Evolutionary conservation across 345 rosid species (phyloP), one percentile per base, ranked within the genome.

Genomic region (Linum usitatissimum): DNA sequence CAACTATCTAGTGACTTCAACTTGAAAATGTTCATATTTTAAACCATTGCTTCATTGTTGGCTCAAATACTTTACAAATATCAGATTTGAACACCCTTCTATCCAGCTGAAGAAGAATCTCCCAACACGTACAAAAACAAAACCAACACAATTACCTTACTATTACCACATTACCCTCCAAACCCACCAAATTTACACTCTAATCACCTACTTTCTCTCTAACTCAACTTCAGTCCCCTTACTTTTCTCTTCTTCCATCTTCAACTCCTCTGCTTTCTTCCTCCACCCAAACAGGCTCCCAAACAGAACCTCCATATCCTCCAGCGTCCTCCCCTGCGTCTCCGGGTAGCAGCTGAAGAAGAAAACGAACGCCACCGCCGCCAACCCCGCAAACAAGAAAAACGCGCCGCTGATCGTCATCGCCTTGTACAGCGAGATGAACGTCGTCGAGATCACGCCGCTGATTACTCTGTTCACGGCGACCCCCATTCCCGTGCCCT

Each of bases 381-480:
- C 69, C 8, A 66, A 40, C 17, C 19, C 55, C 23, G 70, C 70
- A 59, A 54, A 71, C 70, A 71, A 18, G 38, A 66, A 71, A 53
- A 71, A 71, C 20, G 75, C 67, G 19, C 75, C 75, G 28, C 67
- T 66, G 30, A 71, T 62, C 15, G 70, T 45, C 13, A 66, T 66
- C 17, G 55, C 63, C 19, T 71, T 62, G 40, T 62, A 66, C 7
- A 71, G 45, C n/a, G 75, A 71, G 6, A 71, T 9, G 62, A 71
- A 71, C 34, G 75, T 66, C 63, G 64, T 66, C 3, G 71, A 62
- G 0, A 67, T 57, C 9, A 72, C 48, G 10, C 75, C 75, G 30
- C 75, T 67, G 49, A 45, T 53, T 20, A 58, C 64, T 18, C 71
- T 20, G 55, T 67, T 72, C 5, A 67, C 68, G 2, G 48, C 71